Evolutionary conservation across 2,329 filamentous ascomycete species (phyloP), one percentile per base, ranked within the genome.

Genomic region (Colletotrichum chlorophyti): DNA sequence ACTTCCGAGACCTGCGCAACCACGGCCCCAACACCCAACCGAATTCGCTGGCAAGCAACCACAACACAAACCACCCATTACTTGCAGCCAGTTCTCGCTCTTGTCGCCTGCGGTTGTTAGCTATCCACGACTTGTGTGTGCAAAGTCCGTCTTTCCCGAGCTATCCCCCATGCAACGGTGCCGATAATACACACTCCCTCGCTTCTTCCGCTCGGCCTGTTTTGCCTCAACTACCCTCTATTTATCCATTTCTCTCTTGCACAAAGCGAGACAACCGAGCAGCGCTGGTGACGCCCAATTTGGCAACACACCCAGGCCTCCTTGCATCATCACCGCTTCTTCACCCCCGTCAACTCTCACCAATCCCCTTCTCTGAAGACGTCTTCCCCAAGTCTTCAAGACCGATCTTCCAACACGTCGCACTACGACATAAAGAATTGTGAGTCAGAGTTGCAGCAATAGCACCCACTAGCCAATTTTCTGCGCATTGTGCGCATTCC

Each of bases 281-380:
- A 69, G 65, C 70, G 72, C 70, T 73, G 72, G 73, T 66, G 66
- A 70, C 66, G 63, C 68, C 51, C 70, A 68, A 68, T 69, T 69
- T 65, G 70, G 70, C 69, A 69, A 54, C 63, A 62, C 66, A 60
- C 55, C 55, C 37, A 62, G 59, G 55, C 49, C 65, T 61, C 55
- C 58, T 53, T 68, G 58, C 66, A 62, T 63, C 47, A 55, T 53
- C 57, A 60, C 58, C 60, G 48, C 58, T 23, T 45, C 62, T 57
- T 64, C 53, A 54, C 58, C 62, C 61, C 51, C 50, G 53, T 62
- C 63, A 5, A 17, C 46, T 31, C 42, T 52, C 45, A 32, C 60
- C 52, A 61, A 63, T 63, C 55, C 60, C 55, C 40, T 50, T 48
- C 27, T 37, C 47, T 29, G 27, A 37, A 41, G 54, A 43, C 51